Conservation (phyloP, 2,329 filamentous ascomycete species). For the Rhexocercosporidium sp. region DNA sequence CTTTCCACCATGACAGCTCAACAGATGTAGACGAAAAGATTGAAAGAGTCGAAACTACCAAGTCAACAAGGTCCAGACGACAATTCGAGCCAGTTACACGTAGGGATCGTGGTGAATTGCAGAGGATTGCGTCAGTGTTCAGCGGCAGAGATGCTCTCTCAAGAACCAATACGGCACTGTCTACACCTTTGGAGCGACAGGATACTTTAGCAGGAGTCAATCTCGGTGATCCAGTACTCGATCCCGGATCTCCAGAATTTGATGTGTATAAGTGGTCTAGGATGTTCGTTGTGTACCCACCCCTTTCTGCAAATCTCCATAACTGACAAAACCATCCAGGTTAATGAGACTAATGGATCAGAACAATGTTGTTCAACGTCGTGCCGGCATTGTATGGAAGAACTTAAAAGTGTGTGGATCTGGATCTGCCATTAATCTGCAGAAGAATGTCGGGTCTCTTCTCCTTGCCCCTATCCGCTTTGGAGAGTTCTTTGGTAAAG, state of each 20-base stretch:
- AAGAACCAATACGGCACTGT: slow-evolving; percentile 22
- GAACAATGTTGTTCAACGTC: slow-evolving; percentile 58
- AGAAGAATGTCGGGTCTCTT: slow-evolving; percentile 67
- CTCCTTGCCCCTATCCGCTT: slow-evolving; percentile 62
- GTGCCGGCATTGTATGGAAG: slow-evolving; percentile 67
- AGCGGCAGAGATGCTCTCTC: slow-evolving; percentile 21
- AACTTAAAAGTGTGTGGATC: slow-evolving; percentile 71
- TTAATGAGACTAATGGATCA: slow-evolving; percentile 52
- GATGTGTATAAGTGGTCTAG: slow-evolving; percentile 35
- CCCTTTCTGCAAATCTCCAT: background rate
- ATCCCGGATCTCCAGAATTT: slow-evolving; percentile 51
- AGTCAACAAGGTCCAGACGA: slow-evolving; percentile 29
- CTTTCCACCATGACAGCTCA: slow-evolving; percentile 17
- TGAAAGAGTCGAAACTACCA: slow-evolving; percentile 23
- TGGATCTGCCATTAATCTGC: slow-evolving; percentile 69
- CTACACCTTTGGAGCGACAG: slow-evolving; percentile 23
- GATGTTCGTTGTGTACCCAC: slow-evolving; percentile 30
- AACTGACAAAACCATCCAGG: slow-evolving; percentile 20
- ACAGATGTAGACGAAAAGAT: slow-evolving; percentile 25
- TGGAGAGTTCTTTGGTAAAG: slow-evolving; percentile 58
- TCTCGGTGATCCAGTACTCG: slow-evolving; percentile 54
- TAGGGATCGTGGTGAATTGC: slow-evolving; percentile 37
- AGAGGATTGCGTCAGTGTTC: slow-evolving; percentile 37
- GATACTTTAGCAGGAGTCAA: slow-evolving; percentile 46
- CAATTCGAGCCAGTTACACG: slow-evolving; percentile 34